Evolutionary conservation across 2,329 filamentous ascomycete species (phyloP).

Genomic region (Trichophyton simii): DNA sequence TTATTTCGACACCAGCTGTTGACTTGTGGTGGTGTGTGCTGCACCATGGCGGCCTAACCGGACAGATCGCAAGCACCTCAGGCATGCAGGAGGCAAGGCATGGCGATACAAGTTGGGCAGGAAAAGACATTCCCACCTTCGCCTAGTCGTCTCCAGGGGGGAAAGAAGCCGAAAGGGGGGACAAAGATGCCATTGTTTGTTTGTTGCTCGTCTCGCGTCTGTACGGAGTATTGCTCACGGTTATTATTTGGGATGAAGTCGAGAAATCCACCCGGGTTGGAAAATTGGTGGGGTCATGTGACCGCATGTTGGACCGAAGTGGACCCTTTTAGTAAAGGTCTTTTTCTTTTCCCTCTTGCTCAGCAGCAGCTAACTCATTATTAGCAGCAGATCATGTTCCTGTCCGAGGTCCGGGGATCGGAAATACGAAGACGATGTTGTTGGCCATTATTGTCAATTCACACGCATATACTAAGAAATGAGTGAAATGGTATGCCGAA

Average conservation of each 20-base stretch:
- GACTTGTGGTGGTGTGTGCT: neutral
- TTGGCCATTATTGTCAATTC: no score
- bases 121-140: neutral
- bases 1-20: neutral
- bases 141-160: no score
- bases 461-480: no score
- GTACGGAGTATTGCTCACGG: no score
- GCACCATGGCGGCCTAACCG: neutral
- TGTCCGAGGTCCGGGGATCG: neutral
- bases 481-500: no score
- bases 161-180: no score
- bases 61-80: neutral
- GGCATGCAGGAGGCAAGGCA: conserved; percentile 2
- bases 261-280: neutral
- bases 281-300: neutral
- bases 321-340: neutral
- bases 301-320: neutral
- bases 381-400: neutral
- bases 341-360: no score
- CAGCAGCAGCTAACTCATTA: neutral
- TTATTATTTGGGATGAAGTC: neutral
- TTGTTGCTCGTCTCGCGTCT: no score
- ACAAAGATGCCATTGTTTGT: no score
- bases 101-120: neutral
- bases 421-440: neutral